phyloP scores from a whole-genome alignment of 2,329 filamentous ascomycete species.

The Bimuria novae-zelandiae region DNA sequence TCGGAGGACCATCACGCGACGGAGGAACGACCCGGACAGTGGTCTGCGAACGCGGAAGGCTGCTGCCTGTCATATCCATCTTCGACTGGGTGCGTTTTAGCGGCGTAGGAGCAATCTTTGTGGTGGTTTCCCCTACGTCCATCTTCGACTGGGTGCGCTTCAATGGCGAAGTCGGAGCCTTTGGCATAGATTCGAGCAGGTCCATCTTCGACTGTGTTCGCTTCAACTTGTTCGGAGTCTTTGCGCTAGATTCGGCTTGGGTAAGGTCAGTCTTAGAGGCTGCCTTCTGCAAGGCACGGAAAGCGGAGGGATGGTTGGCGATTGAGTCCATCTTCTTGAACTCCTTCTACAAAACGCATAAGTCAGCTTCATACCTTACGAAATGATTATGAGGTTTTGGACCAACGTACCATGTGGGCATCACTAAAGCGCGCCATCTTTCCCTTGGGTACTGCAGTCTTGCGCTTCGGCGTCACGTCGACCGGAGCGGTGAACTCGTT shows the following conservation, averaged over 20 bases:
- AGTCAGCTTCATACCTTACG: not conserved
- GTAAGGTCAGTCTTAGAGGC: constrained; percentile 54
- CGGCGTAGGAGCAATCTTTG: constrained; percentile 2
- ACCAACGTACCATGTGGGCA: constrained; percentile 64
- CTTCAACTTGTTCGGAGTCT: constrained; percentile 54
- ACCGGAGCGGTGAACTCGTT: constrained; percentile 42
- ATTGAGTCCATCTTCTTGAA: constrained; percentile 99
- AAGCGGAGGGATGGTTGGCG: constrained; percentile 80
- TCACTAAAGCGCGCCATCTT: constrained; percentile 81
- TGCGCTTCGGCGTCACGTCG: constrained; percentile 60
- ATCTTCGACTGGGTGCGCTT: constrained; percentile 63
- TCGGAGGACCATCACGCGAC: constrained; percentile 30
- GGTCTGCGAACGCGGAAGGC: constrained; percentile 44
- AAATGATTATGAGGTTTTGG: not conserved
- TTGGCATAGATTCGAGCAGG: constrained; percentile 62
- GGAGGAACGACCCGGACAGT: constrained; percentile 34
- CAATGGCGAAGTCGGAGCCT: constrained; percentile 49
- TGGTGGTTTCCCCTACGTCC: constrained; percentile 60
- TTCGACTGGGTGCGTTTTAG: constrained; percentile 62
- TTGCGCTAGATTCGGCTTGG: constrained; percentile 43
- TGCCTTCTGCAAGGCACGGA: constrained; percentile 56
- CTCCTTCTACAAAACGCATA: constrained; percentile 55
- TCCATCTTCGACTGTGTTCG: constrained; percentile 64
- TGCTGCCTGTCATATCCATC: constrained; percentile 62
- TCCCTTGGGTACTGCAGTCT: constrained; percentile 79